Conservation (phyloP, 306 rosid genomes). For the Glycine latifolia region DNA sequence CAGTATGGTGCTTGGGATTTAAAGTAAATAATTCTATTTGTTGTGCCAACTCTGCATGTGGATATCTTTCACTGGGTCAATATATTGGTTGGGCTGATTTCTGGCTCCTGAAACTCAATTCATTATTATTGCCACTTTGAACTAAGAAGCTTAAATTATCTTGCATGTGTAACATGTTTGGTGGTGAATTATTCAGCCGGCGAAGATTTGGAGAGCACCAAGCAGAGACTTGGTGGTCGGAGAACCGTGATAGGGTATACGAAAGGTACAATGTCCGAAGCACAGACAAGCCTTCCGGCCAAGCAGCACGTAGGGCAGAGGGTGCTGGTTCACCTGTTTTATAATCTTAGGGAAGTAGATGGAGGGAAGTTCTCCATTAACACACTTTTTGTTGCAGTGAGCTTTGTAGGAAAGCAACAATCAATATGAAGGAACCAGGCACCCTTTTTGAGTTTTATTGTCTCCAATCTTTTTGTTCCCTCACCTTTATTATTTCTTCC, state of each 20-base stretch:
- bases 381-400: slow-evolving; percentile 62
- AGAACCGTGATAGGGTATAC: slow-evolving; percentile 88
- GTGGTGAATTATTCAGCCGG: slow-evolving; percentile 71
- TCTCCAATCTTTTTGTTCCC: slow-evolving; percentile 11
- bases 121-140: slow-evolving; percentile 17
- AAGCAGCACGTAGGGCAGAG: slow-evolving; percentile 60
- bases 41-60: slow-evolving; percentile 1
- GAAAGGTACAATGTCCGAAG: slow-evolving; percentile 85
- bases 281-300: slow-evolving; percentile 73
- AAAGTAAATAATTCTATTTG: not conserved
- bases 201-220: slow-evolving; percentile 98
- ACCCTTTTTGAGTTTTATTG: slow-evolving; percentile 43
- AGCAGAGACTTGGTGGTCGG: slow-evolving; percentile 99
- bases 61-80: not conserved
- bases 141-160: not conserved
- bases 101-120: not conserved
- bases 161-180: slow-evolving; percentile 40
- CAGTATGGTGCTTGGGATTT: too few species aligned
- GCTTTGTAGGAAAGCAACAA: slow-evolving; percentile 44
- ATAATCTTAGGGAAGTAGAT: slow-evolving; percentile 61
- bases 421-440: slow-evolving; percentile 49
- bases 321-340: slow-evolving; percentile 70
- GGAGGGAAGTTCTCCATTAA: slow-evolving; percentile 55
- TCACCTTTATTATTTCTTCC: slow-evolving; percentile 1
- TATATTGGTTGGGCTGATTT: not conserved